Percentiles rank a stretch among this genome's conserved stretches.
Evolutionary conservation across 1,284 basidiomycete species (phyloP).

Genomic region (Rhodotorula sp.): DNA sequence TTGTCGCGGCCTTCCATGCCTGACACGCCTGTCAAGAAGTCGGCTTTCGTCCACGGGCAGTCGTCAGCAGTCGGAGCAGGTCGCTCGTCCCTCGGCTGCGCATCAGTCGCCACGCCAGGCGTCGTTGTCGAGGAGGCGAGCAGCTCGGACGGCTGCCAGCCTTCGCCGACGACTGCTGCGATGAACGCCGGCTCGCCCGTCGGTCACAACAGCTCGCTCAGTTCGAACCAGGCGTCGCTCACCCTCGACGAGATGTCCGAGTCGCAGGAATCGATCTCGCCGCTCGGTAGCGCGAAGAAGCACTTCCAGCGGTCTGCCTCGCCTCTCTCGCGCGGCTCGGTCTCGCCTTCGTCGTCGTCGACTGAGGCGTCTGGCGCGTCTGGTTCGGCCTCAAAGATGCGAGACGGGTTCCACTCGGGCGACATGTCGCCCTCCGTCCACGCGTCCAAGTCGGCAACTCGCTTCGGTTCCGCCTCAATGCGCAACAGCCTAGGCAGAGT

Average conservation of each 20-base stretch:
- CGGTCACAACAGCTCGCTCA: conserved; percentile 13
- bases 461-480: not conserved
- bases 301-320: conserved; percentile 8
- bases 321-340: conserved; percentile 14
- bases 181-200: conserved; percentile 23
- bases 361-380: not conserved
- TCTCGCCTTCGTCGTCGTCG: conserved; percentile 9
- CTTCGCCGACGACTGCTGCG: conserved; percentile 13
- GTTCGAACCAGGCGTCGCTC: conserved; percentile 15
- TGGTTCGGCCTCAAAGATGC: not conserved
- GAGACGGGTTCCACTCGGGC: not conserved
- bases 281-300: conserved; percentile 9
- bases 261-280: conserved; percentile 15
- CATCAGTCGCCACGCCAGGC: conserved; percentile 5
- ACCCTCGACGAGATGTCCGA: conserved; percentile 2
- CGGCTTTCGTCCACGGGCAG: conserved; percentile 24
- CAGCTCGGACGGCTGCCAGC: not conserved
- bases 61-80: not conserved
- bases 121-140: not conserved
- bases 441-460: conserved; percentile 8
- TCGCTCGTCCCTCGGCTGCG: not conserved
- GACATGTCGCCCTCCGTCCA: conserved; percentile 31
- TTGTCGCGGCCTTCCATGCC: conserved; percentile 47
- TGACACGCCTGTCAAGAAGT: conserved; percentile 49
- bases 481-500: conserved; percentile 11